These are phyloP conservation scores for Cicer arietinum DNA, from an alignment of 306 rosid species.

Conservation along the genomic window DNA sequence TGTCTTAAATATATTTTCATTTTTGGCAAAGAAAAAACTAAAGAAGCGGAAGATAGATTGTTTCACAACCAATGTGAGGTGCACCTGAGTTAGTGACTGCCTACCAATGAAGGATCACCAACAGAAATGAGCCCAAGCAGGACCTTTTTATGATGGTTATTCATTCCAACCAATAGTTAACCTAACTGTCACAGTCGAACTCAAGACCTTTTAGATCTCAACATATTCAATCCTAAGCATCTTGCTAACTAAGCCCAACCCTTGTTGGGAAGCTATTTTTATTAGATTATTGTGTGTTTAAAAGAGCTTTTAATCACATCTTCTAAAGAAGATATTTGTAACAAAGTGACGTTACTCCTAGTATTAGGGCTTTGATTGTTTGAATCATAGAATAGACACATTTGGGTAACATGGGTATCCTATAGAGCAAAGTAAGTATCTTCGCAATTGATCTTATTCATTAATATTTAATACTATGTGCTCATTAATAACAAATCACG, in stretches of 20 bases:
- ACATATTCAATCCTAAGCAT: conserved; percentile 22
- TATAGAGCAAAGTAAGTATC: background rate
- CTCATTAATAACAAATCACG: background rate
- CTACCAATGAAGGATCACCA: conserved; percentile 10
- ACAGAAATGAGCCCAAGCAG: conserved; percentile 17
- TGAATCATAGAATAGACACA: background rate
- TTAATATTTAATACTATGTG: background rate
- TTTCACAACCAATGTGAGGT: background rate
- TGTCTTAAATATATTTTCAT: background rate
- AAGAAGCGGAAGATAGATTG: conserved; percentile 1
- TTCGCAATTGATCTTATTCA: background rate
- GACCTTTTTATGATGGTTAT: conserved; percentile 15
- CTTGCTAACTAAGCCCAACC: conserved; percentile 2
- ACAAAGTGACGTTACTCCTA: background rate
- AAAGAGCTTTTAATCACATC: background rate
- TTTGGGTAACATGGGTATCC: background rate
- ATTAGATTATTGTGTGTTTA: background rate
- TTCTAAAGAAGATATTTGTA: background rate
- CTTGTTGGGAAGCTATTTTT: background rate
- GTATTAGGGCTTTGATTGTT: background rate
- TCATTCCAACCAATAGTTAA: conserved; percentile 32
- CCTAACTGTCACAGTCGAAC: background rate
- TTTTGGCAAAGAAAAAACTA: conserved; percentile 9
- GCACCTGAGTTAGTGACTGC: background rate
- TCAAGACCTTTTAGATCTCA: conserved; percentile 1